phyloP scores from a whole-genome alignment of 164 flowering plant species.

The Protea cynaroides region DNA sequence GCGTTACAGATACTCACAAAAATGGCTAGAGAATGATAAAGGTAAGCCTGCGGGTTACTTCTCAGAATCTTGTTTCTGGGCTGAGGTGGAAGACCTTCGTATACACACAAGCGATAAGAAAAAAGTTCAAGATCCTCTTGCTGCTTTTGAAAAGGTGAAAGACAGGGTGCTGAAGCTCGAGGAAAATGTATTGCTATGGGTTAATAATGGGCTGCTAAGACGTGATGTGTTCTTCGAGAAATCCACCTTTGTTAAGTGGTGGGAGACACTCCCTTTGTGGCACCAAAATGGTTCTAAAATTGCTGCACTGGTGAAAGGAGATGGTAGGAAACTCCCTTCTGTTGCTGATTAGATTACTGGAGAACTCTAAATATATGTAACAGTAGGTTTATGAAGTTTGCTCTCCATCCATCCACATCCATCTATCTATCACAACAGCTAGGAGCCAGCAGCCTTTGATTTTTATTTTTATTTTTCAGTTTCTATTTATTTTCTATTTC shows the following conservation, averaged over 20 bases:
- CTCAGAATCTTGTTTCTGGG: slow-evolving; percentile 61
- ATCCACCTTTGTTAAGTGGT: slow-evolving; percentile 65
- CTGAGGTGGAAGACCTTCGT: slow-evolving; percentile 59
- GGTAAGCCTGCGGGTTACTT: slow-evolving; percentile 10
- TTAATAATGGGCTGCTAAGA: slow-evolving; percentile 8
- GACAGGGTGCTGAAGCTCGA: slow-evolving; percentile 31
- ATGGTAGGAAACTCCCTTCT: slow-evolving; percentile 11
- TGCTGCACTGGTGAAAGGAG: slow-evolving; percentile 12
- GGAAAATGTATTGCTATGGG: slow-evolving; percentile 27
- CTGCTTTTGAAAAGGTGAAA: slow-evolving; percentile 22
- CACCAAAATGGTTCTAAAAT: slow-evolving; percentile 18
- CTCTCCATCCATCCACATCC: too few relatives aligned
- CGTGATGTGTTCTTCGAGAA: slow-evolving; percentile 43
- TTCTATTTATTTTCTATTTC: too few relatives aligned
- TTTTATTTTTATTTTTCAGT: too few relatives aligned
- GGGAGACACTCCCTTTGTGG: slow-evolving; percentile 32
- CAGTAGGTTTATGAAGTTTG: too few relatives aligned
- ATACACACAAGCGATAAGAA: not conserved
- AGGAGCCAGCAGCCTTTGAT: too few relatives aligned
- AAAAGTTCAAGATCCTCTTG: too few relatives aligned
- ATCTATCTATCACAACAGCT: too few relatives aligned
- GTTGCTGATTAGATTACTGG: not conserved
- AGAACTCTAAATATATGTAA: too few relatives aligned
- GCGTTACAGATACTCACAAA: slow-evolving; percentile 61
- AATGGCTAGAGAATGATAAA: slow-evolving; percentile 48